Conservation (phyloP, 345 rosid genomes). For the Brassica incana region DNA sequence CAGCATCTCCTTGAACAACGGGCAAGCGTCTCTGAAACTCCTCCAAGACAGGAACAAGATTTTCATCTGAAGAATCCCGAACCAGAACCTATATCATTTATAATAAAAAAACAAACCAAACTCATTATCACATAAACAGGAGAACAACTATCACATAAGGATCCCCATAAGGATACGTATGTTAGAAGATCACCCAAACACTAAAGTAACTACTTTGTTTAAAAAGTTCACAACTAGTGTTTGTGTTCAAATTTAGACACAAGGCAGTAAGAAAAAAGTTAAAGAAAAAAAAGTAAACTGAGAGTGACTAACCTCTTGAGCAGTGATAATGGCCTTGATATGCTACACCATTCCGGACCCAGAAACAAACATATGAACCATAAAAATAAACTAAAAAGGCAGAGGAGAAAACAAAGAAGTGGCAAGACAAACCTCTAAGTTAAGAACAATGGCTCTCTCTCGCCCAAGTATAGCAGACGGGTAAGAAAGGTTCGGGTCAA, state of each 20-base stretch:
- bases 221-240: too few relatives aligned
- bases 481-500: slow-evolving; percentile 76
- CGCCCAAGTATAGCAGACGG: slow-evolving; percentile 95
- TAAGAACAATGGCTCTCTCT: slow-evolving; percentile 85
- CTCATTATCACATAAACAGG: background rate
- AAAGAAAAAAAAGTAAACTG: slow-evolving; percentile 16
- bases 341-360: slow-evolving; percentile 48
- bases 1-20: slow-evolving; percentile 52
- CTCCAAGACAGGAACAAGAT: slow-evolving; percentile 79
- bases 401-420: background rate
- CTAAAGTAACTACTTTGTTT: too few relatives aligned
- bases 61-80: slow-evolving; percentile 77
- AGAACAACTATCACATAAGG: background rate
- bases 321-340: slow-evolving; percentile 89
- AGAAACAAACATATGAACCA: background rate
- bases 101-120: background rate
- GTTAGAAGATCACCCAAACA: background rate
- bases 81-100: slow-evolving; percentile 57
- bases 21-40: slow-evolving; percentile 82
- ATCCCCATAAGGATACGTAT: background rate
- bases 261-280: too few relatives aligned
- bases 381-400: too few relatives aligned
- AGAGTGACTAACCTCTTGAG: slow-evolving; percentile 73
- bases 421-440: slow-evolving; percentile 62
- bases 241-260: too few relatives aligned